phyloP scores from a whole-genome alignment of 2,329 filamentous ascomycete genomes.

The Xylariaceae sp. region DNA sequence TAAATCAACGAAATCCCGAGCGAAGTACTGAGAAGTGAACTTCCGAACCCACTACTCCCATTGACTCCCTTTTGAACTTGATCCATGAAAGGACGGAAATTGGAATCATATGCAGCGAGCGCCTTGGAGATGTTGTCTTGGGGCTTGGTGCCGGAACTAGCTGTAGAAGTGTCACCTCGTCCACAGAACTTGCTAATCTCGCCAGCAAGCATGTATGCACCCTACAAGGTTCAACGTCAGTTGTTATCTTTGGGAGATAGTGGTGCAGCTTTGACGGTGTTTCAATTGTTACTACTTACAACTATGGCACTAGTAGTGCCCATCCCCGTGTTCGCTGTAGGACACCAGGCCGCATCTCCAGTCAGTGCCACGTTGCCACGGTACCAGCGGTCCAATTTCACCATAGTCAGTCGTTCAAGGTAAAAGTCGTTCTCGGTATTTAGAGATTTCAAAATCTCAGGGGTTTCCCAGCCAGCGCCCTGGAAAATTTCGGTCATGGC shows the following conservation, averaged over 20 bases:
- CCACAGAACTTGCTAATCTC: constrained; percentile 34
- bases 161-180: neutral
- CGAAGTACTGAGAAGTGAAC: constrained; percentile 27
- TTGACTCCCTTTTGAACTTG: constrained; percentile 33
- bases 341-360: constrained; percentile 49
- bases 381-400: constrained; percentile 39
- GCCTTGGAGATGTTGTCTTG: constrained; percentile 27
- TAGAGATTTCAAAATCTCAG: constrained; percentile 43
- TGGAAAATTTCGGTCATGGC: constrained; percentile 38
- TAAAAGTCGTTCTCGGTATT: constrained; percentile 44
- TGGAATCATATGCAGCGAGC: constrained; percentile 37
- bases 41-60: constrained; percentile 3
- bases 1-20: constrained; percentile 34
- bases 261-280: too few species aligned
- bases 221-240: constrained; percentile 5
- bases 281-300: too few species aligned
- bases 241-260: too few species aligned
- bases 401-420: constrained; percentile 40
- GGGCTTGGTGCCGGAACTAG: constrained; percentile 4
- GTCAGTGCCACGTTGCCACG: constrained; percentile 45
- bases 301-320: constrained; percentile 41
- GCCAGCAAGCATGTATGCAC: constrained; percentile 49
- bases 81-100: constrained; percentile 39
- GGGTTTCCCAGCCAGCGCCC: constrained; percentile 45
- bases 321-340: constrained; percentile 43